Conservation (phyloP, 257 asterid genomes). For the Solanum ossicruentum region DNA sequence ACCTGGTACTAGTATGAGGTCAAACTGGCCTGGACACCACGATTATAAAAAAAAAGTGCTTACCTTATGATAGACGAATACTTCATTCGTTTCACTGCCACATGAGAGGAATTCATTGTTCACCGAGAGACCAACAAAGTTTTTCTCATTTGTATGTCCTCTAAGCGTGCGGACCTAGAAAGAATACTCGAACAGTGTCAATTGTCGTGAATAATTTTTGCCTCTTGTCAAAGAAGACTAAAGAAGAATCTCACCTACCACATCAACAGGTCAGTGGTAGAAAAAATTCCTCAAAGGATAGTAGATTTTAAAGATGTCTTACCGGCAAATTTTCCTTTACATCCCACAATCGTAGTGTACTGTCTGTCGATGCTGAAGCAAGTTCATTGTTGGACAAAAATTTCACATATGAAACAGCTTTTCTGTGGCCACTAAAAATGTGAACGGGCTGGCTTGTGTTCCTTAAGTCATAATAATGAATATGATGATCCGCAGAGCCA, state of each 20-base stretch:
- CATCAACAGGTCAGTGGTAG: neutral
- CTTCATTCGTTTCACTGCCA: conserved; percentile 41
- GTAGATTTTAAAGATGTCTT: conserved; percentile 1
- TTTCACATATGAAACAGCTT: conserved; percentile 34
- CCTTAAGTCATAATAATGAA: conserved; percentile 35
- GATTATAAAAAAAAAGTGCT: neutral
- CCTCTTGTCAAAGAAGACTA: neutral
- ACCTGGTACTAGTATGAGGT: no score
- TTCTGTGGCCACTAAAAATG: conserved; percentile 30
- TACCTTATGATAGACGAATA: conserved; percentile 34
- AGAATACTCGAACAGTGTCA: neutral
- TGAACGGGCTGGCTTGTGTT: conserved; percentile 25
- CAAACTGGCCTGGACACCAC: neutral
- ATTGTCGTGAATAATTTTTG: neutral
- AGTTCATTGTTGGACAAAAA: conserved; percentile 33
- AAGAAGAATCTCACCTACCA: neutral
- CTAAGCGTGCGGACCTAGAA: conserved; percentile 23
- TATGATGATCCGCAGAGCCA: conserved; percentile 40
- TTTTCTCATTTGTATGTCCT: conserved; percentile 43
- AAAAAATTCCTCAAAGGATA: neutral
- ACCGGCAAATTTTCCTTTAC: conserved; percentile 20
- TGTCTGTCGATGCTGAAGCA: conserved; percentile 39
- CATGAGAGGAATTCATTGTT: conserved; percentile 28
- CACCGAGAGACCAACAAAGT: conserved; percentile 31
- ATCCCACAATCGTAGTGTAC: conserved; percentile 32